Evolutionary conservation across 129 eudicot species (phyloP).

Genomic region (Saussurea involucrata): DNA sequence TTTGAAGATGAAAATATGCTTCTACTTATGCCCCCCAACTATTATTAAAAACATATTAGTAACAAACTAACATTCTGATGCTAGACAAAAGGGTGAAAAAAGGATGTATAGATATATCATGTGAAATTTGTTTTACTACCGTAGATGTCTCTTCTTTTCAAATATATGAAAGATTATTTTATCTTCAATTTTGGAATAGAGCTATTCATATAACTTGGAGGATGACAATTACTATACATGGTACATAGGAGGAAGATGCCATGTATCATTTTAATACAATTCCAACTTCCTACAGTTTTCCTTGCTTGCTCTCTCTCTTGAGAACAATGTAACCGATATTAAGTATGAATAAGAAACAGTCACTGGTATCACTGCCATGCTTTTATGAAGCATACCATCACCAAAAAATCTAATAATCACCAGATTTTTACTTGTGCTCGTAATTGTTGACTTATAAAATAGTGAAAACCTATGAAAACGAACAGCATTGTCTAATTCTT

Average conservation of each 20-base stretch:
- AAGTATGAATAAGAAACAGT: not conserved
- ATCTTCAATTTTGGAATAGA: not conserved
- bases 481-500: slow-evolving; percentile 9
- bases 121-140: not conserved
- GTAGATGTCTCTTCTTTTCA: not conserved
- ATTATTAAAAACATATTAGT: not conserved
- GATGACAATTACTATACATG: not conserved
- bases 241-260: not conserved
- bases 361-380: not conserved
- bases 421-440: not conserved
- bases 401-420: slow-evolving; percentile 6
- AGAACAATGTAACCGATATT: not conserved
- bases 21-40: not conserved
- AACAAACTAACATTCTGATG: not conserved
- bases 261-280: not conserved
- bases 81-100: not conserved
- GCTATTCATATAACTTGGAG: not conserved
- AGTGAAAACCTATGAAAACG: not conserved
- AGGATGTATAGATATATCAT: not conserved
- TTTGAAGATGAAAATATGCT: not conserved
- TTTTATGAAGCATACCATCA: slow-evolving; percentile 17
- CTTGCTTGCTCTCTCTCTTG: not conserved
- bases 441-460: not conserved
- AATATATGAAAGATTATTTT: not conserved
- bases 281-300: not conserved